Evolutionary conservation across 495 filamentous ascomycete species (phyloP), one percentile per base, ranked within the genome.

Genomic region (Penicillium psychrofluorescens): DNA sequence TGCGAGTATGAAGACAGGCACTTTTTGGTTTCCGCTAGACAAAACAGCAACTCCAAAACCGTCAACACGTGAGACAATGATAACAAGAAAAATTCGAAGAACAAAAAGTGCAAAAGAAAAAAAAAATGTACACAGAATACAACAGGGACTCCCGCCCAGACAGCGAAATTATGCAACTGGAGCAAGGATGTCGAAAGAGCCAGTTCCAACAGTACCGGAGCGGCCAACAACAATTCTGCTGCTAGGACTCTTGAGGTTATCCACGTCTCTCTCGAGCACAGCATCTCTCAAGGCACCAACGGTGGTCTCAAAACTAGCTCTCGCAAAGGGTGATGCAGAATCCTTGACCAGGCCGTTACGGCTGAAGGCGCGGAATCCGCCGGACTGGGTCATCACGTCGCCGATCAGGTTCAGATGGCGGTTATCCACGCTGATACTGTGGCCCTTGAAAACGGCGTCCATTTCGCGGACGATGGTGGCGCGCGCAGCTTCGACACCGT

Each of bases 291-390:
- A 74, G 70, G 95, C 96, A 2, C 84, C 85, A 30, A 95, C 78
- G 14, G 92, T 97, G 6, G 92, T 97, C 75, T 99, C 90, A 71
- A 96, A 97, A 63, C 87, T 94, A 89, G 95, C 95, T 76, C 96
- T 95, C 65, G 90, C 84, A 49, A 97, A 89, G 1, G 92, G 90
- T 41, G 84, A 90, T 11, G 87, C 81, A 55, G 83, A 85, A 46
- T 84, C 78, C 59, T 81, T 85, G 38, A 74, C 64, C 41, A 97
- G 61, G 12, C 90, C 92, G 51, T 83, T 90, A 36, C 92, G 84
- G 65, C 86, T 95, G 70, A 97, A 99, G 2, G 91, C 81, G 12
- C 77, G 81, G 67, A 92, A 97, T 12, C 79, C 80, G 49, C 92
- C 92, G 48, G 80, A 81, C 22, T 89, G 70, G 12, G 94, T 97